Evolutionary conservation across 305 asterid genomes (phyloP).

Genomic region (Ruellia speciosa): DNA sequence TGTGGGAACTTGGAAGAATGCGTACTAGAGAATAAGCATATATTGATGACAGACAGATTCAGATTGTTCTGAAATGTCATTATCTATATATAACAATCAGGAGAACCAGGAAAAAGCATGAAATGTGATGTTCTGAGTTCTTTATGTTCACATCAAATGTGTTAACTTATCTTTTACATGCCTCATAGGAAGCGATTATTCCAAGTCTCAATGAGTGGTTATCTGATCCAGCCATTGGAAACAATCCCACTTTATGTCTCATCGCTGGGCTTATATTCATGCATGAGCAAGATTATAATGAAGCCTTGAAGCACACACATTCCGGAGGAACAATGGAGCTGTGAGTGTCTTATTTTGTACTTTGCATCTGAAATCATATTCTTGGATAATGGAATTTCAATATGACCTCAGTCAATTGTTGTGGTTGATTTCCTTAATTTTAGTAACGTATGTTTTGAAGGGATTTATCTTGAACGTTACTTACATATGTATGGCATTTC

Average conservation of each 20-base stretch:
- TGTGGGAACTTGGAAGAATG: background rate
- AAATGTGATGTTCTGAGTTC: background rate
- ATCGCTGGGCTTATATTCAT: constrained; percentile 75
- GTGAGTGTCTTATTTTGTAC: constrained; percentile 41
- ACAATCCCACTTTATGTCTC: constrained; percentile 71
- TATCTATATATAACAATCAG: background rate
- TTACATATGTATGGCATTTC: background rate
- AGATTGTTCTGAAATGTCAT: background rate
- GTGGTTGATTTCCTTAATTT: background rate
- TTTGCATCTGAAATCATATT: constrained; percentile 10
- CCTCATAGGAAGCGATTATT: constrained; percentile 56
- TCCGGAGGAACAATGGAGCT: constrained; percentile 91
- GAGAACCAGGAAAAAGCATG: background rate
- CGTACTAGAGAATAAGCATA: background rate
- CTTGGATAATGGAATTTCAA: constrained; percentile 1
- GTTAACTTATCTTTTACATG: background rate
- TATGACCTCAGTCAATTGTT: background rate
- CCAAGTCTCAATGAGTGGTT: constrained; percentile 77
- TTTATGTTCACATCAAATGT: background rate
- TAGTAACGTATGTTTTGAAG: no score
- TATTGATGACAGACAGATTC: background rate
- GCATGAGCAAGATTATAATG: constrained; percentile 86
- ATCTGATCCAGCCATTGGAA: constrained; percentile 80
- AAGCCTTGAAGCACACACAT: constrained; percentile 85
- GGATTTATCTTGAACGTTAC: background rate